phyloP scores from a whole-genome alignment of 2,329 filamentous ascomycete genomes.

The Diaporthe ilicicola region DNA sequence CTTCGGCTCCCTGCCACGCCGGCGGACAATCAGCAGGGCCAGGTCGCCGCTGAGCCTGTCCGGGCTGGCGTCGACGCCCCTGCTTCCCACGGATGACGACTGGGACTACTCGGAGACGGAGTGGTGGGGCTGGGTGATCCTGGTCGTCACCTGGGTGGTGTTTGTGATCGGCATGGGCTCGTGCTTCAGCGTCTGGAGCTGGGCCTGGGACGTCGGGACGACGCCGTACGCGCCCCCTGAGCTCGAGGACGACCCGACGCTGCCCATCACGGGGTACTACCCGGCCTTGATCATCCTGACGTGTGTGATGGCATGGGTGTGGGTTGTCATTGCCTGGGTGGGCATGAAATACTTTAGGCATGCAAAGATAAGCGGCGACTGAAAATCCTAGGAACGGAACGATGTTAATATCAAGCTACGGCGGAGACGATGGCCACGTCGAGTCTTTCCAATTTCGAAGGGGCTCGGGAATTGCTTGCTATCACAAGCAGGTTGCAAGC shows the following conservation, averaged over 20 bases:
- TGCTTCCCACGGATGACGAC: slow-evolving; percentile 60
- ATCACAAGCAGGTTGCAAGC: not conserved
- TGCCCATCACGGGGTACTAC: slow-evolving; percentile 97
- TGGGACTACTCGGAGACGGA: slow-evolving; percentile 96
- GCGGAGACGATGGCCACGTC: too few relatives aligned
- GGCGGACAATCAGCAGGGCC: slow-evolving; percentile 59
- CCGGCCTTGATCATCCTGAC: slow-evolving; percentile 93
- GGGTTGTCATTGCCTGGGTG: slow-evolving; percentile 97
- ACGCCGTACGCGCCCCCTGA: slow-evolving; percentile 96
- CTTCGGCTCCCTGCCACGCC: slow-evolving; percentile 58
- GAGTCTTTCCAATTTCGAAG: too few relatives aligned
- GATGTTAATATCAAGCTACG: not conserved
- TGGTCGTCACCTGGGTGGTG: slow-evolving; percentile 91
- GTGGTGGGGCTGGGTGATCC: slow-evolving; percentile 97
- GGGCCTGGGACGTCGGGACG: slow-evolving; percentile 98
- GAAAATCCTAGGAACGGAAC: slow-evolving; percentile 29
- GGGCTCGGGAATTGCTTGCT: not conserved
- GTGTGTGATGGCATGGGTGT: slow-evolving; percentile 97
- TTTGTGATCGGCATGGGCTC: slow-evolving; percentile 98
- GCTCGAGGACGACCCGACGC: slow-evolving; percentile 90
- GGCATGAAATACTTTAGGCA: slow-evolving; percentile 99
- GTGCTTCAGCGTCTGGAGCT: slow-evolving; percentile 94
- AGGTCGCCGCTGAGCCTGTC: slow-evolving; percentile 69
- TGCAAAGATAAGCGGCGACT: slow-evolving; percentile 83
- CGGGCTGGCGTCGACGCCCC: slow-evolving; percentile 58